Base-by-base conservation (phyloP, 2,329 filamentous ascomycete species). In the Aspergillus sp. region DNA sequence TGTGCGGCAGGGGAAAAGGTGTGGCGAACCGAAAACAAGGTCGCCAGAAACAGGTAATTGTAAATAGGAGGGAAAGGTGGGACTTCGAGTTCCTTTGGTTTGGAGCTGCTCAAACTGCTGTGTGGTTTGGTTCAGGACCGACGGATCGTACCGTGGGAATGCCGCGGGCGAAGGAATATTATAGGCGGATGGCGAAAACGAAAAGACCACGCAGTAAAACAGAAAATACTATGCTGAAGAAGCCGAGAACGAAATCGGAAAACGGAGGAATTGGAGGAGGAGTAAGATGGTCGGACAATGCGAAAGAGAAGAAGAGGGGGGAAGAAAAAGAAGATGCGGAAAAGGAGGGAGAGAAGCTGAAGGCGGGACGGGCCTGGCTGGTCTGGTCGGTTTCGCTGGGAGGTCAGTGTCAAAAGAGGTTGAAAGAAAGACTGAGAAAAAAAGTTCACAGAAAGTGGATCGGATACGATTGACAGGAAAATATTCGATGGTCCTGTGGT, bases 41-140 rank as follows among this genome's bases (percentile, higher is more conserved):
- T 45, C 49, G 57, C 68, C 70, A 56, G 68, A 70, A 71, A 63
- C 51, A 69, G 71, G 67, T 68, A 71, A 64, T 68, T 67, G 69
- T 71, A 69, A 73, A 73, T 67, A 72, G 60, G 54, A 59, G 60
- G 59, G 44, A 61, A 59, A 60, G 59, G 63, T 64, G 65, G 66
- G 60, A 58, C 47, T 37, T 45, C 51, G 11, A 37, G 24, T 56
- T 45, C 45, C 57, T 52, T 49, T 44, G 41, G 41, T 52, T 49
- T 44, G 41, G 41, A 22, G 37, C 45, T 46, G 27, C 41, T 58
- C 13, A 17, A 54, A 51, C 54, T 51, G 56, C 58, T 52, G 60
- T 55, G 58, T 60, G 48, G 53, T 24, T 50, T 54, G 61, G 64
- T 64, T 61, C 49, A 46, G 42, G 50, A 59, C 52, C 53, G 52